These are phyloP conservation scores for Breynia disticha DNA, from an alignment of 441 rosid species.

Conservation along the genomic window DNA sequence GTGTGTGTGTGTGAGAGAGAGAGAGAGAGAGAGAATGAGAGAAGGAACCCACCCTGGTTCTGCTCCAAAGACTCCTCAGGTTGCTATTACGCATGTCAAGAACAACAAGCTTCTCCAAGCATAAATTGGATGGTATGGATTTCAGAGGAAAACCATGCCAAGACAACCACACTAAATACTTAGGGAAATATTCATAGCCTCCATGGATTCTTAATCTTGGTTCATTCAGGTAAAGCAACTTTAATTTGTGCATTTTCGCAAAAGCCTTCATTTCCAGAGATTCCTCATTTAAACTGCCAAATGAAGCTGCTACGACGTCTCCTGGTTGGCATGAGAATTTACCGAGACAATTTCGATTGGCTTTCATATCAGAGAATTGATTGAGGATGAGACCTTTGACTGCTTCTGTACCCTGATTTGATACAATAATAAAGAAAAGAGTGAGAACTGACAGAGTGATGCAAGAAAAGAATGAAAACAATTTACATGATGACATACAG, in stretches of 20 bases:
- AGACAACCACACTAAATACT: slow-evolving; percentile 14
- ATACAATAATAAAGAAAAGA: neutral
- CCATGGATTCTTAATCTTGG: slow-evolving; percentile 10
- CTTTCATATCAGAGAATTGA: slow-evolving; percentile 1
- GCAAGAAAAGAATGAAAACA: neutral
- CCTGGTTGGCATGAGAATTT: neutral
- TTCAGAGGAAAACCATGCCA: slow-evolving; percentile 24
- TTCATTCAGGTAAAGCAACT: slow-evolving; percentile 16
- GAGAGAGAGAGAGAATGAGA: neutral
- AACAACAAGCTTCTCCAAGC: slow-evolving; percentile 15
- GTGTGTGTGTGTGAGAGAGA: neutral
- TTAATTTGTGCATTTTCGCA: slow-evolving; percentile 19
- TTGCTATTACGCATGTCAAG: slow-evolving; percentile 20
- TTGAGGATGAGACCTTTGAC: slow-evolving; percentile 17
- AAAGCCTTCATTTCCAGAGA: slow-evolving; percentile 12
- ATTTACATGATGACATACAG: slow-evolving; percentile 8
- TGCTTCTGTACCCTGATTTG: slow-evolving; percentile 18
- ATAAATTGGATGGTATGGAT: slow-evolving; percentile 13
- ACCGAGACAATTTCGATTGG: slow-evolving; percentile 4
- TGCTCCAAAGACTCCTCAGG: slow-evolving; percentile 17
- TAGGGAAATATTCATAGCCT: slow-evolving; percentile 14
- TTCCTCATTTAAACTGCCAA: slow-evolving; percentile 1
- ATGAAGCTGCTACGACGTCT: neutral
- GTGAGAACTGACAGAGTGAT: neutral
- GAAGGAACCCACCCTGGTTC: slow-evolving; percentile 12